Conservation (phyloP, 2,329 filamentous ascomycete genomes). For the Aspergillus fischeri region DNA sequence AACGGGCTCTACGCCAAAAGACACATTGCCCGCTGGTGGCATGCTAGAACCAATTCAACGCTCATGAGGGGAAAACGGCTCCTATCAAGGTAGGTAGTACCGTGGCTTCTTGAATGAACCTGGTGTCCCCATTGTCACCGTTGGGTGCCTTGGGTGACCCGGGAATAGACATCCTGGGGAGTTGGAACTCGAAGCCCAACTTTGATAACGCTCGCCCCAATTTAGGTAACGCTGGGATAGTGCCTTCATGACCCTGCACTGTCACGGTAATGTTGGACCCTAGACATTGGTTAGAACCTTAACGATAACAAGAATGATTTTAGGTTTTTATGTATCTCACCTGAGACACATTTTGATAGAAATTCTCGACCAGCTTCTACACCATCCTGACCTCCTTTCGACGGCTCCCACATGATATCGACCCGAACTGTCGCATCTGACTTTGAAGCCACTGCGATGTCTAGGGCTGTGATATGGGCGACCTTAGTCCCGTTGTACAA, state of each 20-base stretch:
- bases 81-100: conserved; percentile 35
- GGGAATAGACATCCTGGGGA: conserved; percentile 63
- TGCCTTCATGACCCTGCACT: conserved; percentile 64
- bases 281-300: conserved; percentile 22
- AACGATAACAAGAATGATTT: neutral
- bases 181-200: conserved; percentile 66
- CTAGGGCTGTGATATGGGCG: conserved; percentile 66
- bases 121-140: conserved; percentile 46
- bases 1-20: conserved; percentile 23
- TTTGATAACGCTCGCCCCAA: conserved; percentile 69
- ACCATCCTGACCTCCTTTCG: conserved; percentile 58
- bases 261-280: conserved; percentile 77
- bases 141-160: conserved; percentile 39
- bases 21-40: conserved; percentile 8
- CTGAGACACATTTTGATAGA: conserved; percentile 82
- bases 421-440: conserved; percentile 68
- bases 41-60: conserved; percentile 6
- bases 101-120: conserved; percentile 80
- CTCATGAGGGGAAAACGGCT: conserved; percentile 8
- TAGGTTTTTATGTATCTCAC: conserved; percentile 29
- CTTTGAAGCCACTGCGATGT: conserved; percentile 63
- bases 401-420: conserved; percentile 70
- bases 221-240: conserved; percentile 68
- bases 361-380: conserved; percentile 64
- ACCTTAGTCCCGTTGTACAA: conserved; percentile 68